phyloP scores from a whole-genome alignment of 78 protist species.

The Anaeramoeba ignava region DNA sequence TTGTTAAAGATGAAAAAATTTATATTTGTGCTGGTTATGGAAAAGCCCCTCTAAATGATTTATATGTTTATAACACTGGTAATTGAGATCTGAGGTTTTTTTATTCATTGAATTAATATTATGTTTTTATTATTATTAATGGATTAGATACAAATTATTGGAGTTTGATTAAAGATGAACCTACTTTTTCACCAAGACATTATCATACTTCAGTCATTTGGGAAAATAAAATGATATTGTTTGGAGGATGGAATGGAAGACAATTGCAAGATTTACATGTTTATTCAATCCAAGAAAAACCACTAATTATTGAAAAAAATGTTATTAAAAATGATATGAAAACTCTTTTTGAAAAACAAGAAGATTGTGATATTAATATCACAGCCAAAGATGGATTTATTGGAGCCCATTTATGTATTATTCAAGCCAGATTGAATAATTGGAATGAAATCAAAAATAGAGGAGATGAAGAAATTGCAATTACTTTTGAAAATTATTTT shows the following conservation, averaged over 20 bases:
- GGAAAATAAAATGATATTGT: background rate
- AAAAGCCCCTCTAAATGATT: background rate
- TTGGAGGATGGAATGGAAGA: conserved; percentile 1
- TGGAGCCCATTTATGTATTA: background rate
- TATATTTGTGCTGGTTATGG: background rate
- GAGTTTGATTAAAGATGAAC: background rate
- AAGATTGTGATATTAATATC: background rate
- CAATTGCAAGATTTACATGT: background rate
- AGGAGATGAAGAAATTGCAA: background rate
- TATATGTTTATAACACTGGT: background rate
- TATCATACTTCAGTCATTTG: background rate
- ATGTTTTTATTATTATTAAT: too few relatives aligned
- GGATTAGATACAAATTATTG: background rate
- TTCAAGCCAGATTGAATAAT: background rate
- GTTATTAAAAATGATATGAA: background rate
- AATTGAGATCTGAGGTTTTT: too few relatives aligned
- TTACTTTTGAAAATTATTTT: background rate
- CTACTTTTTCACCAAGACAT: background rate
- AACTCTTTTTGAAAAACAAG: background rate
- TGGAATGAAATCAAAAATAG: background rate
- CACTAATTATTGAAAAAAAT: background rate
- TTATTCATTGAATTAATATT: too few relatives aligned
- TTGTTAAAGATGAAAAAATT: background rate
- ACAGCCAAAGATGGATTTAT: background rate
- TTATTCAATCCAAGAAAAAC: background rate